Evolutionary conservation across 1,139 yeast species (phyloP), one percentile per base, ranked within the genome.

Genomic region (Kluyveromyces marxianus): DNA sequence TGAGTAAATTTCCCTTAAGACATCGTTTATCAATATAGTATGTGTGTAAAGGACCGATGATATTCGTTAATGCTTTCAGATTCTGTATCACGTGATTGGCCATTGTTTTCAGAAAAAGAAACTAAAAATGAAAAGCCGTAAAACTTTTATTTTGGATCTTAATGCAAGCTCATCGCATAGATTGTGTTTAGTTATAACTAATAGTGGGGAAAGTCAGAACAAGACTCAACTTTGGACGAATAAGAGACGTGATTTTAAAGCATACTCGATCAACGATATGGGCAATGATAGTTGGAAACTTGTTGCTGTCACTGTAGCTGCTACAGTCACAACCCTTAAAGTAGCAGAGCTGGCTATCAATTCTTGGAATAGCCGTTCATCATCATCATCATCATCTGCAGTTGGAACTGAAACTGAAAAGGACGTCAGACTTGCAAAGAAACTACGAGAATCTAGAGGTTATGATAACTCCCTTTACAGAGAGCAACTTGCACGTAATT

Each of bases 401-500:
- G 30, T 10, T 7, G 6, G 14, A 37, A 7, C 30, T 10, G 34
- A 24, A 7, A 34, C 37, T 10, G 39, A 36, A 4, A 37, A 42
- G 4, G 46, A 40, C 7, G 43, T 44, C 3, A 41, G 50, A 21
- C 41, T 46, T n/a, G 44, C 42, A n/a, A 42, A 46, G 8, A 39
- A 24, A 42, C 45, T 47, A 29, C 37, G 45, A 35, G 47, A 44
- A 39, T 48, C 48, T 35, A 44, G 50, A 31, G 54, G 56, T 28
- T 75, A 83, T 58, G 82, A 86, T 35, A 92, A 85, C 57, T 87
- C 81, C 49, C 75, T 92, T 51, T 81, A 88, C 44, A 76, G 83
- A 49, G 98, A 92, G 67, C 97, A 92, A 63, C 75, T 90, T 37
- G 96, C 97, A 0, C 73, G 98, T 54, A 92, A 90, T 69, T 84